A percentile compares a stretch with the other conserved stretches of the same genome.
Conservation (phyloP, 148 eudicot species). For the Amaranthus hypochondriacus region DNA sequence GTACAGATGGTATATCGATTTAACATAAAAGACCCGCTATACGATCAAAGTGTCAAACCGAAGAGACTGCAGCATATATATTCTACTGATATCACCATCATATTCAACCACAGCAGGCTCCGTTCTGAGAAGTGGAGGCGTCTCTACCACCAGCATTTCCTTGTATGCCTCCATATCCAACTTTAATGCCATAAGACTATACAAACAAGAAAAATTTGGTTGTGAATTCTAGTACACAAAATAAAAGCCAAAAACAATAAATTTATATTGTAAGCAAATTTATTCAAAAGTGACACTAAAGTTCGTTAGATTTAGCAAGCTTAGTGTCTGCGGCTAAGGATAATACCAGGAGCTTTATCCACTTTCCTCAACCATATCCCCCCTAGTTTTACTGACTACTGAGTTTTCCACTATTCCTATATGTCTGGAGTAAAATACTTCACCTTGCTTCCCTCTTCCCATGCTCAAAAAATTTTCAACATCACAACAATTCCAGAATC, state of each 20-base stretch:
- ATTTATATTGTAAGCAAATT: too few species aligned
- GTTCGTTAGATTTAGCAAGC: too few species aligned
- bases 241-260: too few species aligned
- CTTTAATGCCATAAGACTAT: constrained; percentile 90
- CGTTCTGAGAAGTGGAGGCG: constrained; percentile 62
- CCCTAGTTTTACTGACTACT: too few species aligned
- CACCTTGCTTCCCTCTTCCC: neutral
- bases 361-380: too few species aligned
- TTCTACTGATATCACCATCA: too few species aligned
- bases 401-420: neutral
- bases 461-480: neutral
- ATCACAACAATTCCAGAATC: too few species aligned
- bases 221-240: too few species aligned
- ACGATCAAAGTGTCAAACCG: neutral
- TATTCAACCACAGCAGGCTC: constrained; percentile 62
- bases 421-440: neutral
- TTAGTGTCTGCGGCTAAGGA: too few species aligned
- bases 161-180: constrained; percentile 88
- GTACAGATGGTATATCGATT: neutral
- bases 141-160: constrained; percentile 76
- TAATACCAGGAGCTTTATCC: too few species aligned
- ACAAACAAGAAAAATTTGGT: neutral
- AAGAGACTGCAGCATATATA: neutral
- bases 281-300: too few species aligned
- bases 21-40: constrained; percentile 6